These are phyloP conservation scores for Trematosphaeria pertusa DNA, from an alignment of 2,329 filamentous ascomycete genomes.

Conservation along the genomic window DNA sequence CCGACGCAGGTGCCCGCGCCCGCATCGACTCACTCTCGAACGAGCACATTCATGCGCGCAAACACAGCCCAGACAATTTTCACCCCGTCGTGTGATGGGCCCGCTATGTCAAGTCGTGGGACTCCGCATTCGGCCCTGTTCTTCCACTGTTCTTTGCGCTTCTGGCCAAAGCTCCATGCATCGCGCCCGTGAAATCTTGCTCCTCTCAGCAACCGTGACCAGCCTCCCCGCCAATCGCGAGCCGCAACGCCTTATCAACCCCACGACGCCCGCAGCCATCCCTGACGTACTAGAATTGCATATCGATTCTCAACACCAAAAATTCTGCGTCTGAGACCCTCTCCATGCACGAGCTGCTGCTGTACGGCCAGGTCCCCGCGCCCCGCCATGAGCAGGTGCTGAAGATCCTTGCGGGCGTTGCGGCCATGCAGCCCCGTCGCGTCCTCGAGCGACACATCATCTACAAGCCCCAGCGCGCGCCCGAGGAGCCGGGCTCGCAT, in stretches of 20 bases:
- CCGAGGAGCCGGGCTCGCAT: slow-evolving; percentile 47
- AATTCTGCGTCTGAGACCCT: slow-evolving; percentile 15
- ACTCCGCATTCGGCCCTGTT: slow-evolving; percentile 21
- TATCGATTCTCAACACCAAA: slow-evolving; percentile 24
- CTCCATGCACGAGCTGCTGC: slow-evolving; percentile 67
- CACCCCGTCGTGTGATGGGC: slow-evolving; percentile 13
- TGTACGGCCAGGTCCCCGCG: slow-evolving; percentile 65
- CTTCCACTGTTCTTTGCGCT: slow-evolving; percentile 17
- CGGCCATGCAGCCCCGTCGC: slow-evolving; percentile 66
- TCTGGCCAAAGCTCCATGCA: slow-evolving; percentile 30
- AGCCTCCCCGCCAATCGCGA: slow-evolving; percentile 30
- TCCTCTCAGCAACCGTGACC: slow-evolving; percentile 18
- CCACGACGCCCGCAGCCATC: slow-evolving; percentile 27
- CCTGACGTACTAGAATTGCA: slow-evolving; percentile 32
- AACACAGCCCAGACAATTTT: slow-evolving; percentile 6
- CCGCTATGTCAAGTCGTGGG: slow-evolving; percentile 16
- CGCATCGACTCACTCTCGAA: slow-evolving; percentile 30
- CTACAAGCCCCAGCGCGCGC: slow-evolving; percentile 63
- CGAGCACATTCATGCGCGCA: slow-evolving; percentile 18
- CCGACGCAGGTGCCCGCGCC: background rate
- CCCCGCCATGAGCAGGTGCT: slow-evolving; percentile 66
- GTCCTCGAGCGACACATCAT: slow-evolving; percentile 63
- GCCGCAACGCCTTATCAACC: slow-evolving; percentile 31
- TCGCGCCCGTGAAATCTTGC: slow-evolving; percentile 17
- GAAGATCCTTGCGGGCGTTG: slow-evolving; percentile 66